phyloP scores from a whole-genome alignment of 768 basidiomycete species.

The Austroboletus eburneus region DNA sequence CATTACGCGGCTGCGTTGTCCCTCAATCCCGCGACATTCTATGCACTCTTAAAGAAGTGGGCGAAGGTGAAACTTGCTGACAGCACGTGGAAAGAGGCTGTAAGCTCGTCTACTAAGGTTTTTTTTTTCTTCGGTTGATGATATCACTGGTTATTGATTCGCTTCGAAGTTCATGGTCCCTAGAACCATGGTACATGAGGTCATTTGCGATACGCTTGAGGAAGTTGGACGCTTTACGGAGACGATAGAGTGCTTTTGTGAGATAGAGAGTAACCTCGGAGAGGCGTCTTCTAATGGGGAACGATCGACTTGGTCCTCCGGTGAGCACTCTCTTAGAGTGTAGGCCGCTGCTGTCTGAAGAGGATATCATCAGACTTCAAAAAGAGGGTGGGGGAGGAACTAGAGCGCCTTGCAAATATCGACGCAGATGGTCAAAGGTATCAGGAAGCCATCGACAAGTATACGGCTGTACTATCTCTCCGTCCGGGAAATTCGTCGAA shows the following conservation, averaged over 20 bases:
- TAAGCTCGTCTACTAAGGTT: not conserved
- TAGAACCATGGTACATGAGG: not conserved
- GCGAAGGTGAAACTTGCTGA: not conserved
- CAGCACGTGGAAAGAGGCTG: not conserved
- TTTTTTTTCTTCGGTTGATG: too few relatives aligned
- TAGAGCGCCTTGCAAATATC: not conserved
- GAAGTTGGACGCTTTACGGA: not conserved
- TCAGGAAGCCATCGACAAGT: not conserved
- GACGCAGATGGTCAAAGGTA: not conserved
- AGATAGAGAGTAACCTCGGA: not conserved
- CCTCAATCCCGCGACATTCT: not conserved
- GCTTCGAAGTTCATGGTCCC: conserved; percentile 2
- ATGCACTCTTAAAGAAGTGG: not conserved
- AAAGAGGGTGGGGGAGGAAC: not conserved
- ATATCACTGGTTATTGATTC: not conserved
- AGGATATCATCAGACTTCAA: too few relatives aligned
- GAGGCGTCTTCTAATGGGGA: not conserved
- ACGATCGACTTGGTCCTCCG: not conserved
- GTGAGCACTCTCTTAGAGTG: too few relatives aligned
- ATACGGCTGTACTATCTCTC: not conserved
- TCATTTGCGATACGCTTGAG: conserved; percentile 1
- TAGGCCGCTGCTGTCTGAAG: too few relatives aligned
- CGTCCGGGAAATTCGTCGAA: rapidly evolving
- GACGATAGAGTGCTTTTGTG: not conserved
- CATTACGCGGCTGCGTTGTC: not conserved